Percentiles rank a stretch among this genome's conserved stretches.
These are phyloP conservation scores for Neopestalotiopsis sp. DNA, from an alignment of 2,329 filamentous ascomycete species.

Conservation along the genomic window DNA sequence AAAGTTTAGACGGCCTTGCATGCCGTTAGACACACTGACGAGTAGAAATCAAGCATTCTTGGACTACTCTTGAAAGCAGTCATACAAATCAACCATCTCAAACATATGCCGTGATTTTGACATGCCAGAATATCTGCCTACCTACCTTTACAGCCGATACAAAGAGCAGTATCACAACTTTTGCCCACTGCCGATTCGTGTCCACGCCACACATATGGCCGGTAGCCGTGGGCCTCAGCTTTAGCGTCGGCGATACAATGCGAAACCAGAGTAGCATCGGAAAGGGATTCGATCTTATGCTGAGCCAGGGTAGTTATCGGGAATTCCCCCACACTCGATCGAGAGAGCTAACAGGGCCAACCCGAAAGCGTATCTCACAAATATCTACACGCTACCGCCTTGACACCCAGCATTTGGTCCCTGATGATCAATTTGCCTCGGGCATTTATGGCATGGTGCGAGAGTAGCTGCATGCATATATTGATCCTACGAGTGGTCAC, in stretches of 20 bases:
- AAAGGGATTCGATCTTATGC: not conserved
- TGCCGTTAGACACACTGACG: no score
- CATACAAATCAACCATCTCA: no score
- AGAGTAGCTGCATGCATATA: not conserved
- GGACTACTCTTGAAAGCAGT: no score
- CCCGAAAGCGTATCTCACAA: no score
- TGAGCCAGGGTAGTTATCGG: not conserved
- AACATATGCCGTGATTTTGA: no score
- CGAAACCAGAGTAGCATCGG: conserved; percentile 3
- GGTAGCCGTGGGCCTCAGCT: not conserved
- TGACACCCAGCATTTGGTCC: not conserved
- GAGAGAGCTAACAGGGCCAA: not conserved
- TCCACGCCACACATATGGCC: not conserved
- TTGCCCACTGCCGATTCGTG: not conserved
- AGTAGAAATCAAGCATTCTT: no score
- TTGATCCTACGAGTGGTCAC: not conserved
- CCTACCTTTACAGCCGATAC: not conserved
- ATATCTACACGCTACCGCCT: no score
- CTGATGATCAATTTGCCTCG: conserved; percentile 4
- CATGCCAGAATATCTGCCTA: not conserved
- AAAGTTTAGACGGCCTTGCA: no score
- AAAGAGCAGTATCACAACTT: not conserved
- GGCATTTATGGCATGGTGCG: not conserved
- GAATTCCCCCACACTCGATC: not conserved
- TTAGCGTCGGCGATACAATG: not conserved